Conservation (phyloP, 768 basidiomycete species). For the Lentinula guzmanii region DNA sequence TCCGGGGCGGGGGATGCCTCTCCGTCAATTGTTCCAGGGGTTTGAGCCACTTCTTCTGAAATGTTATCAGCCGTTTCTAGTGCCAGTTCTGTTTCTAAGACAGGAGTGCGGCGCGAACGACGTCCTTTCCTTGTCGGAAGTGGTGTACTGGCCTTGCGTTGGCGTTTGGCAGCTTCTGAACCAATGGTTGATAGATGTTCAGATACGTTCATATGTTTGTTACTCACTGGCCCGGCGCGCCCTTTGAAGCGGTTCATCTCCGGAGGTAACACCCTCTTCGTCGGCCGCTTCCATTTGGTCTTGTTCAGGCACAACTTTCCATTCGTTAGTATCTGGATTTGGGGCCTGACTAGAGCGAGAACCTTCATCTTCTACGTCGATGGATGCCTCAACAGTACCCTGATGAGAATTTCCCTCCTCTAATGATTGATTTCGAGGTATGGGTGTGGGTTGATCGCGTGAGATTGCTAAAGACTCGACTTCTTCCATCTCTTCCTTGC, state of each 20-base stretch:
- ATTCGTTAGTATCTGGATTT: neutral
- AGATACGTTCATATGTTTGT: constrained; percentile 20
- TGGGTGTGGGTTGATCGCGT: neutral
- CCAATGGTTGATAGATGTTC: neutral
- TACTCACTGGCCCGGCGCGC: constrained; percentile 10
- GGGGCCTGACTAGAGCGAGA: neutral
- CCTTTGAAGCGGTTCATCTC: constrained; percentile 26
- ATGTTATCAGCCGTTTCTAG: neutral
- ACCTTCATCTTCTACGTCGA: constrained; percentile 2
- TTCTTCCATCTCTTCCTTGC: neutral
- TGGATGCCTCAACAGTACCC: neutral
- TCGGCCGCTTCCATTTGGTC: constrained; percentile 12
- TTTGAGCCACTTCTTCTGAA: neutral
- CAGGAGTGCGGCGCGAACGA: neutral
- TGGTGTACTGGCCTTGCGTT: neutral
- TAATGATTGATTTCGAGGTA: neutral
- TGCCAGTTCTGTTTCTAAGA: neutral
- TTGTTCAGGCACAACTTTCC: constrained; percentile 10
- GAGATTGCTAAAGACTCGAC: neutral
- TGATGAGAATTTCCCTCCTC: neutral
- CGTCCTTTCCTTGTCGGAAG: neutral
- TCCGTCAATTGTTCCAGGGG: neutral
- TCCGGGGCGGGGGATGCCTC: constrained; percentile 4
- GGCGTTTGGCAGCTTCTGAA: constrained; percentile 1
- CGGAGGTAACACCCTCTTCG: constrained; percentile 20